Conservation (phyloP, 192 early-diverging fungal genomes). For the Coemansia sp. region DNA sequence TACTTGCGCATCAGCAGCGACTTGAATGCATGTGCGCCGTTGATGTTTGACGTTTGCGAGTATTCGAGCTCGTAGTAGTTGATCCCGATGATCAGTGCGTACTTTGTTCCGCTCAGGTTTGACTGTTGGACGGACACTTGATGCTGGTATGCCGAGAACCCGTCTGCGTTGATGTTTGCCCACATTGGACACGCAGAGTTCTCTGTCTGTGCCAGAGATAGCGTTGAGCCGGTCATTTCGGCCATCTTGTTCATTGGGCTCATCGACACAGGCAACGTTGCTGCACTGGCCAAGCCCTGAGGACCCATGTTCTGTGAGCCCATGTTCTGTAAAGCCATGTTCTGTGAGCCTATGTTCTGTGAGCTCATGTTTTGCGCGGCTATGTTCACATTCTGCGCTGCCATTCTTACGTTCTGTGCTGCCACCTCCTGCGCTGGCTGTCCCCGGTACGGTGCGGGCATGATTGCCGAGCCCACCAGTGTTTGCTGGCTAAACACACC, state of each 20-base stretch:
- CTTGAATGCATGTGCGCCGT: slow-evolving; percentile 58
- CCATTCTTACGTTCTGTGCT: background rate
- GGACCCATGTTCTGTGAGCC: background rate
- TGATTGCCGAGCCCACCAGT: slow-evolving; percentile 12
- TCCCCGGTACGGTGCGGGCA: slow-evolving; percentile 12
- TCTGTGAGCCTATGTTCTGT: no score
- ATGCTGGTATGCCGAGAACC: slow-evolving; percentile 39
- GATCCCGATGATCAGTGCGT: slow-evolving; percentile 59
- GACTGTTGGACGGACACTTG: slow-evolving; percentile 34
- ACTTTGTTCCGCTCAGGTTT: slow-evolving; percentile 40
- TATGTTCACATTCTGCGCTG: background rate
- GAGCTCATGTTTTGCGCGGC: background rate
- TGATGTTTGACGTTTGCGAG: slow-evolving; percentile 59
- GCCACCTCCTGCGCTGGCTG: background rate
- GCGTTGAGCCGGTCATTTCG: background rate
- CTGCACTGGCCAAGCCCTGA: slow-evolving; percentile 1
- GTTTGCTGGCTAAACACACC: background rate
- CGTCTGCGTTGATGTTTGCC: slow-evolving; percentile 15
- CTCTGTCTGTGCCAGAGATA: background rate
- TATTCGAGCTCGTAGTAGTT: slow-evolving; percentile 58
- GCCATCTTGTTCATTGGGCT: background rate
- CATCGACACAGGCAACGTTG: background rate
- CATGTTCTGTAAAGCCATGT: background rate
- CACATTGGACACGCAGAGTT: slow-evolving; percentile 9
- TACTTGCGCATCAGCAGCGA: slow-evolving; percentile 59